Conservation (phyloP, 2,329 filamentous ascomycete species). For the Zymoseptoria ardabiliae region DNA sequence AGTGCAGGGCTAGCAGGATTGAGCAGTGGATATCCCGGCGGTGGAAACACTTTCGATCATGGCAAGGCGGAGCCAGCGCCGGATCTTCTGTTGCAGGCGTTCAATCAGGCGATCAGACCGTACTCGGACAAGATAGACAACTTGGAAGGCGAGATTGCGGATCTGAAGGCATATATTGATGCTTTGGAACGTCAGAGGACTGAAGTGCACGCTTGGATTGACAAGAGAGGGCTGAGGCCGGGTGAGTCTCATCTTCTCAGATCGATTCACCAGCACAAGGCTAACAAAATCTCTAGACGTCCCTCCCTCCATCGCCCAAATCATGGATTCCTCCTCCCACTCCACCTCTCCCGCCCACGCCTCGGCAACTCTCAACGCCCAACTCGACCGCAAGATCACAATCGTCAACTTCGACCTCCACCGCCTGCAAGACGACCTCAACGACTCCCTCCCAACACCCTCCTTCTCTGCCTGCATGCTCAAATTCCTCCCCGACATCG, state of each 20-base stretch:
- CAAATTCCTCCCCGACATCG: slow-evolving; percentile 48
- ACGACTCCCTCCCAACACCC: slow-evolving; percentile 46
- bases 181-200: slow-evolving; percentile 45
- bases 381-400: slow-evolving; percentile 51
- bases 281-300: slow-evolving; percentile 35
- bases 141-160: slow-evolving; percentile 44
- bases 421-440: slow-evolving; percentile 49
- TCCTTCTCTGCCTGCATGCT: slow-evolving; percentile 49
- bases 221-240: slow-evolving; percentile 47
- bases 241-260: slow-evolving; percentile 31
- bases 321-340: slow-evolving; percentile 44
- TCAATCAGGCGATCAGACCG: slow-evolving; percentile 47
- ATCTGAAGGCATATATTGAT: slow-evolving; percentile 44
- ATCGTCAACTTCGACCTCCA: slow-evolving; percentile 52
- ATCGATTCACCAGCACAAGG: not conserved
- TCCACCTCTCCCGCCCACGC: slow-evolving; percentile 35
- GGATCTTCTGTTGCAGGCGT: slow-evolving; percentile 45
- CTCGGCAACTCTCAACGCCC: slow-evolving; percentile 46
- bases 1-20: not conserved
- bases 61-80: slow-evolving; percentile 38
- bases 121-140: slow-evolving; percentile 48
- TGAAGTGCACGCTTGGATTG: slow-evolving; percentile 49
- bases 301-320: slow-evolving; percentile 44
- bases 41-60: not conserved
- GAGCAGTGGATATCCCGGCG: not conserved